Base-by-base conservation (phyloP, 2,329 filamentous ascomycete genomes). In the Fusarium duplospermum region DNA sequence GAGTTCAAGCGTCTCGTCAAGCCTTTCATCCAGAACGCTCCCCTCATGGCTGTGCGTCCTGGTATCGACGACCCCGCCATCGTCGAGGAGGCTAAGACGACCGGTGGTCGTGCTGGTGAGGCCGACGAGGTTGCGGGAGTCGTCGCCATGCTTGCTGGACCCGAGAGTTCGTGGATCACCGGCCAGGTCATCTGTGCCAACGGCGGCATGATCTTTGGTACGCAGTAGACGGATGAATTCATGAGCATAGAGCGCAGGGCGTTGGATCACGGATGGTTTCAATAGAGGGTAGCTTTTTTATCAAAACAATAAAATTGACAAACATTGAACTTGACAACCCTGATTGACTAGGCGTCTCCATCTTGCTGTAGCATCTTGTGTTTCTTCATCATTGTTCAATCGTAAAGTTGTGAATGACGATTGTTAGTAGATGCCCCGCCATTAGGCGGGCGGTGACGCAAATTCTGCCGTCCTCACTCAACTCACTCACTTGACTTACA, bases 111-210 rank as follows among this genome's bases (percentile, higher is more conserved):
- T 4, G 77, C 77, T 24, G 77, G 76, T 18, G 77, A 78, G 73
- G 77, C 75, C 24, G 75, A 75, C 16, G 77, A 78, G 72, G 54
- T 78, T 62, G 77, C 77, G 27, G 70, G 60, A 22, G 70, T 78
- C 40, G 76, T 78, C 7, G 71, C 77, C 40, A 78, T 78, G 77
- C 65, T 78, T 54, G 71, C 72, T 11, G 64, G 77, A 16, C 76
- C 76, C 4, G 77, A 78, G n/a, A 78, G 76, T 52, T 72, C 77
- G 18, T 78, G 77, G 77, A 74, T 73, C 64, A 78, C 77, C 18
- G 77, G 77, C 20, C 77, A 78, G 45, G 77, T 78, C 50, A 79
- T 78, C 31, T 79, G 77, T 35, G 77, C 77, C 57, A 80, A 81
- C 50, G 77, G 77, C 33, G 77, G 77, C 56, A 78, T 78, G 77